Conservation (phyloP, 2,329 filamentous ascomycete species). For the Ambrosiella beaveri region DNA sequence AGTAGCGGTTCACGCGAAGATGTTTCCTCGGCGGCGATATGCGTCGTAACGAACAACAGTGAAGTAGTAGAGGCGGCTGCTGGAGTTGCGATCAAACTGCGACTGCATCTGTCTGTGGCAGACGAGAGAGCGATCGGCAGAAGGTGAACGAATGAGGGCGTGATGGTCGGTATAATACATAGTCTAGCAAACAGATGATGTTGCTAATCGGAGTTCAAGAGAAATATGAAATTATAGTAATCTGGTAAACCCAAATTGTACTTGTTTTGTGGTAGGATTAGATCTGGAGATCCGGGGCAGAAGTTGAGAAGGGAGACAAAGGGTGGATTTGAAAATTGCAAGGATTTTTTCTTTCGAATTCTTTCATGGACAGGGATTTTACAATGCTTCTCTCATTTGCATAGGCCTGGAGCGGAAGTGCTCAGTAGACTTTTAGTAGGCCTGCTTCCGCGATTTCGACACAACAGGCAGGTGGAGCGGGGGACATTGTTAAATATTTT, state of each 20-base stretch:
- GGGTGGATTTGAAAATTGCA: background rate
- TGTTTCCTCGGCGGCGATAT: conserved; percentile 12
- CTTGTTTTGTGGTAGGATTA: background rate
- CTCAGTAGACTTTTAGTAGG: no score
- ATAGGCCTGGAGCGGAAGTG: no score
- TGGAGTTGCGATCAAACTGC: conserved; percentile 1
- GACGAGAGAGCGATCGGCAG: conserved; percentile 4
- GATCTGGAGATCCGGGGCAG: background rate
- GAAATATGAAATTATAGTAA: background rate
- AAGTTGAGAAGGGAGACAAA: background rate
- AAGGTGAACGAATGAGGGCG: background rate
- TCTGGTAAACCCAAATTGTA: background rate
- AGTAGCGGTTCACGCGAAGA: conserved; percentile 12
- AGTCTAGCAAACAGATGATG: conserved; percentile 8
- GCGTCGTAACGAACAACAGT: conserved; percentile 12
- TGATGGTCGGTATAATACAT: conserved; percentile 11
- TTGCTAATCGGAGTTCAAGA: background rate
- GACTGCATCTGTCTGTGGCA: conserved; percentile 8
- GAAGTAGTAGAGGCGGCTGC: conserved; percentile 5
- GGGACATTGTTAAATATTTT: no score
- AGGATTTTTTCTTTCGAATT: background rate
- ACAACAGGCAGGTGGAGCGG: no score
- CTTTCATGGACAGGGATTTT: background rate
- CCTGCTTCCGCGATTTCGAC: no score
- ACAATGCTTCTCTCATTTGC: background rate